A percentile compares a stretch with the other conserved stretches of the same genome.
Evolutionary conservation across 495 filamentous ascomycete genomes (phyloP).

Genomic region (Penicillium mononematosum): DNA sequence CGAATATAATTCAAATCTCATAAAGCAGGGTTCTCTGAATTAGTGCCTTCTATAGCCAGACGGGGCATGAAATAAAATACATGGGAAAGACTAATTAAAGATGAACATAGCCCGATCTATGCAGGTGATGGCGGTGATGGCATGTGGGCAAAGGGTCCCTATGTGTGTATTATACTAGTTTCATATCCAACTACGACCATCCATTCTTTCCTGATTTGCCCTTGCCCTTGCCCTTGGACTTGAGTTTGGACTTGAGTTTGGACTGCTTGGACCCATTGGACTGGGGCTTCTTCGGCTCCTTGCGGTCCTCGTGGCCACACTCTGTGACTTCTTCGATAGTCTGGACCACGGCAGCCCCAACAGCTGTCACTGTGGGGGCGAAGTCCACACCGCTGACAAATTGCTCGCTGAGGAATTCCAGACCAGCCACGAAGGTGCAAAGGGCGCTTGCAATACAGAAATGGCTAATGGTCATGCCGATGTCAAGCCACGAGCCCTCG

Average conservation of each 20-base stretch:
- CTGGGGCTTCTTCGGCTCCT: slow-evolving; percentile 2
- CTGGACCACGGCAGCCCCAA: slow-evolving; percentile 19
- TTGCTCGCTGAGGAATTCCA: slow-evolving; percentile 83
- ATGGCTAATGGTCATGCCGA: slow-evolving; percentile 91
- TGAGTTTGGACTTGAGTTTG: slow-evolving; percentile 10
- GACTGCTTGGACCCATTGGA: slow-evolving; percentile 4
- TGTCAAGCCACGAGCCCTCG: slow-evolving; percentile 96
- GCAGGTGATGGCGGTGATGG: not conserved
- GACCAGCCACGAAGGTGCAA: slow-evolving; percentile 83
- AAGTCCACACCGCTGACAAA: slow-evolving; percentile 84
- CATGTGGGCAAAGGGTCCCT: not conserved
- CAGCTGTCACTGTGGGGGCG: slow-evolving; percentile 25
- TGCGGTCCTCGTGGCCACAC: slow-evolving; percentile 21
- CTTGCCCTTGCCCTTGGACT: slow-evolving; percentile 14
- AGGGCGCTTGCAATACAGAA: slow-evolving; percentile 88
- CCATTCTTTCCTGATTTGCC: slow-evolving; percentile 14
- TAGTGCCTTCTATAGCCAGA: not conserved
- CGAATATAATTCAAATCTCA: no score
- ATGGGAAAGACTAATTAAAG: slow-evolving; percentile 7
- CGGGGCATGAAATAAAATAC: not conserved
- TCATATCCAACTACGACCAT: slow-evolving; percentile 6
- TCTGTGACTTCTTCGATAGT: slow-evolving; percentile 20
- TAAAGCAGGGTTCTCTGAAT: not conserved
- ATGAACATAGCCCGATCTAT: not conserved
- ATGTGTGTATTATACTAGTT: not conserved